Evolutionary conservation across 164 flowering plant genomes (phyloP).

Genomic region (Umbellularia californica): DNA sequence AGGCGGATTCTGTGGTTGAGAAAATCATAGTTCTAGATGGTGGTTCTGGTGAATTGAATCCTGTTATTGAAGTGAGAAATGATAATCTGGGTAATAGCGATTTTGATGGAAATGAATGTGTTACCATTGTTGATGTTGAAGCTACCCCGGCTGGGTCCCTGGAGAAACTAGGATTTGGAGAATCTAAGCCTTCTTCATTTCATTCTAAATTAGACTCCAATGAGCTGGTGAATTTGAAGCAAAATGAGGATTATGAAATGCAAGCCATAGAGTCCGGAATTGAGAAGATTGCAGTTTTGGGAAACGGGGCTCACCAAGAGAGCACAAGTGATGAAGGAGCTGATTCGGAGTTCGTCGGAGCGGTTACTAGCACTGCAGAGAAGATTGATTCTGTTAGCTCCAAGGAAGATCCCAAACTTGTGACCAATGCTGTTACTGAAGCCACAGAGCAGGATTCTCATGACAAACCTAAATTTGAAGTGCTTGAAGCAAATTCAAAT

Average conservation of each 20-base stretch:
- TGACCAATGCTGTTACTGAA: not conserved
- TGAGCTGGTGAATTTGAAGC: not conserved
- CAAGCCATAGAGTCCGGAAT: not conserved
- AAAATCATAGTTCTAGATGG: not conserved
- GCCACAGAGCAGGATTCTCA: not conserved
- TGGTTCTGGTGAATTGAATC: not conserved
- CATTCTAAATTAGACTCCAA: not conserved
- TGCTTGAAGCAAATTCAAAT: slow-evolving; percentile 9
- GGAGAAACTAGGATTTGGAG: not conserved
- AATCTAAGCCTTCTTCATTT: not conserved
- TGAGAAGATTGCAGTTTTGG: not conserved
- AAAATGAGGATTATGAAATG: not conserved
- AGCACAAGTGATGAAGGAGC: slow-evolving; percentile 4
- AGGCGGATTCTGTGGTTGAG: slow-evolving; percentile 1
- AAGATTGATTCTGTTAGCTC: not conserved
- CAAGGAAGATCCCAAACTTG: not conserved
- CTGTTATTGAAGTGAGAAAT: not conserved
- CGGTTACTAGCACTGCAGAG: slow-evolving; percentile 10
- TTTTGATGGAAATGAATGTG: not conserved
- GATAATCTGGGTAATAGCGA: not conserved
- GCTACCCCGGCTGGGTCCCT: not conserved
- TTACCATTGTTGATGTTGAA: not conserved
- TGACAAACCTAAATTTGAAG: slow-evolving; percentile 15
- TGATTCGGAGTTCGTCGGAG: slow-evolving; percentile 13
- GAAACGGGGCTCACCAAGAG: not conserved